Percentiles rank a stretch among this genome's conserved stretches.
Evolutionary conservation across 2,329 filamentous ascomycete genomes (phyloP).

Genomic region (Pyrenophora graminea): DNA sequence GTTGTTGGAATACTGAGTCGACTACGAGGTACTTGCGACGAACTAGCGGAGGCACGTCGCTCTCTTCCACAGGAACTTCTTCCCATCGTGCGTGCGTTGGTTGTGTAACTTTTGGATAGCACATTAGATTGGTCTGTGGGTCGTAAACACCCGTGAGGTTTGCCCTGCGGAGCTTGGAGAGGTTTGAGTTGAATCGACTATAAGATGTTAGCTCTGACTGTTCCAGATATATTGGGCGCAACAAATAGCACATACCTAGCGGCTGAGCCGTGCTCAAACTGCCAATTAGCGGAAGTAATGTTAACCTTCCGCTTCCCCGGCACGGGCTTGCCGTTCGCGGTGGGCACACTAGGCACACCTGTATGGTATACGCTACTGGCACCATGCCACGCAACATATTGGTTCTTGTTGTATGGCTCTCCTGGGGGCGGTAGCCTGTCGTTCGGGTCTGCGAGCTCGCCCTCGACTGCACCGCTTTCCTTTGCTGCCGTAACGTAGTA

Average conservation of each 20-base stretch:
- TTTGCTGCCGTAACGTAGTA: constrained; percentile 79
- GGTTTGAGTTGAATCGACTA: constrained; percentile 81
- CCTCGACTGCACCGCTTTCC: constrained; percentile 79
- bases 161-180: constrained; percentile 69
- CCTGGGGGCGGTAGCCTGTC: constrained; percentile 75
- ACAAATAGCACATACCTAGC: constrained; percentile 68
- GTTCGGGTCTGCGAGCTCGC: constrained; percentile 87
- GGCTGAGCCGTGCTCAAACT: constrained; percentile 89
- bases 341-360: constrained; percentile 73
- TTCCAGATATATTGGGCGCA: not conserved
- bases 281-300: constrained; percentile 94
- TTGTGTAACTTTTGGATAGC: constrained; percentile 86
- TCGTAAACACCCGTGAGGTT: constrained; percentile 84
- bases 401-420: constrained; percentile 96
- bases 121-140: constrained; percentile 89
- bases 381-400: constrained; percentile 98
- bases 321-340: constrained; percentile 71
- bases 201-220: constrained; percentile 23
- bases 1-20: constrained; percentile 64
- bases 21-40: constrained; percentile 66
- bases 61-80: constrained; percentile 59
- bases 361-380: constrained; percentile 95
- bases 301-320: constrained; percentile 82
- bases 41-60: constrained; percentile 58
- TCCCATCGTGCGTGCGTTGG: constrained; percentile 85